phyloP scores from a whole-genome alignment of 768 basidiomycete species.

The Pleurotus giganteus region DNA sequence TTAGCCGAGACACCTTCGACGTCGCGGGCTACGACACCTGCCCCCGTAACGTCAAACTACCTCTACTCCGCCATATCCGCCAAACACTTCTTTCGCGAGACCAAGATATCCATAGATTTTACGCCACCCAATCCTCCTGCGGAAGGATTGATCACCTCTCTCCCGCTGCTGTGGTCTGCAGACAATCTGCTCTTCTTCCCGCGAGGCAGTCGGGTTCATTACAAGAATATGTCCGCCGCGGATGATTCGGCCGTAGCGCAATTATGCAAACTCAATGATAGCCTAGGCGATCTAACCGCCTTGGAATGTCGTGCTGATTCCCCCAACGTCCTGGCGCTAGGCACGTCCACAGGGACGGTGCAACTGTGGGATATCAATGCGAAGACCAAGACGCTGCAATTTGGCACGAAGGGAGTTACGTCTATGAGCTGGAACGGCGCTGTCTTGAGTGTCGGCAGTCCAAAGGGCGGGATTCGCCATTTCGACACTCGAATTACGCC shows the following conservation, averaged over 20 bases:
- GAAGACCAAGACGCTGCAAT: constrained; percentile 50
- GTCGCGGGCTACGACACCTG: neutral
- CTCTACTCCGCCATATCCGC: constrained; percentile 22
- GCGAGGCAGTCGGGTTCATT: constrained; percentile 54
- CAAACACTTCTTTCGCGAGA: constrained; percentile 22
- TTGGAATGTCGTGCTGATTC: constrained; percentile 38
- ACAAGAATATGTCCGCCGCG: constrained; percentile 39
- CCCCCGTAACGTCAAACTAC: constrained; percentile 10
- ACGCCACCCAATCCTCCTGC: constrained; percentile 21
- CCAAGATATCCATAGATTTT: constrained; percentile 23
- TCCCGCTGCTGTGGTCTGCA: constrained; percentile 41
- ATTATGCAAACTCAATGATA: constrained; percentile 47
- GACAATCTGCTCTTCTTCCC: constrained; percentile 47
- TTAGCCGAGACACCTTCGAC: neutral
- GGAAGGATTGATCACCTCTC: constrained; percentile 15
- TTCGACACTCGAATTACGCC: constrained; percentile 63
- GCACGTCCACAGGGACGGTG: constrained; percentile 58
- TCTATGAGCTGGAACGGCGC: constrained; percentile 66
- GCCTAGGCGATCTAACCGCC: constrained; percentile 41
- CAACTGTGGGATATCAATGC: constrained; percentile 72
- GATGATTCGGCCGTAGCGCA: constrained; percentile 41
- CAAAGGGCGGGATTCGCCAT: constrained; percentile 70
- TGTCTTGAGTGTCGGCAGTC: constrained; percentile 62
- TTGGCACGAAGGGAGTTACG: constrained; percentile 58
- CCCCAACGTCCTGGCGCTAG: constrained; percentile 52